A percentile compares a stretch with the other conserved stretches of the same genome.
Evolutionary conservation across 495 filamentous ascomycete genomes (phyloP).

Genomic region (Penicillium ochrochloron): DNA sequence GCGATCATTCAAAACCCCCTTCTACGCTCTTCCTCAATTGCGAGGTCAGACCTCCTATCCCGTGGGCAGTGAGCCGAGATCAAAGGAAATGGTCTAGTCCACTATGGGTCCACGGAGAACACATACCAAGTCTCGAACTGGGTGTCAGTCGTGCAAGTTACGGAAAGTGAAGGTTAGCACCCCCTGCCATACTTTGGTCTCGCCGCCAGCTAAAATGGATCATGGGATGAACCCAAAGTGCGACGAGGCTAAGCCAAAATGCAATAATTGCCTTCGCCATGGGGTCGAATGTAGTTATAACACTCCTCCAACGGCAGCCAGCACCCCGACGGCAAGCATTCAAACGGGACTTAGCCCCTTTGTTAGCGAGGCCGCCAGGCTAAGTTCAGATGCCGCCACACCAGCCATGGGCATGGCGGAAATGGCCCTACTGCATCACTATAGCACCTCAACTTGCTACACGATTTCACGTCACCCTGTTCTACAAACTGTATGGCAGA

Average conservation of each 20-base stretch:
- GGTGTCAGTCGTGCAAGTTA: constrained; percentile 17
- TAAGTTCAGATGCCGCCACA: background rate
- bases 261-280: constrained; percentile 19
- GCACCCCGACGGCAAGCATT: background rate
- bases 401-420: constrained; percentile 11
- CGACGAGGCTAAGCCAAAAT: constrained; percentile 21
- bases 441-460: constrained; percentile 21
- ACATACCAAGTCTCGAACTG: constrained; percentile 20
- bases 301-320: background rate
- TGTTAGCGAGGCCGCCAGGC: constrained; percentile 4
- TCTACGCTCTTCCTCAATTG: background rate
- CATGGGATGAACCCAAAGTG: constrained; percentile 8
- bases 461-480: constrained; percentile 15
- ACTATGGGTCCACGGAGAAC: constrained; percentile 10
- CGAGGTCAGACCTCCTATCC: background rate
- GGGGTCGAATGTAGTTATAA: constrained; percentile 10
- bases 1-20: background rate
- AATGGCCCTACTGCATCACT: constrained; percentile 26
- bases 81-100: background rate
- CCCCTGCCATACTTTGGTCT: background rate
- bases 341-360: background rate
- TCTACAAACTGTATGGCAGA: constrained; percentile 21
- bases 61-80: background rate
- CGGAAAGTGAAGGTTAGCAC: constrained; percentile 19
- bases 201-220: background rate